phyloP scores from a whole-genome alignment of 768 basidiomycete genomes.

The Rhizopogon rudus region DNA sequence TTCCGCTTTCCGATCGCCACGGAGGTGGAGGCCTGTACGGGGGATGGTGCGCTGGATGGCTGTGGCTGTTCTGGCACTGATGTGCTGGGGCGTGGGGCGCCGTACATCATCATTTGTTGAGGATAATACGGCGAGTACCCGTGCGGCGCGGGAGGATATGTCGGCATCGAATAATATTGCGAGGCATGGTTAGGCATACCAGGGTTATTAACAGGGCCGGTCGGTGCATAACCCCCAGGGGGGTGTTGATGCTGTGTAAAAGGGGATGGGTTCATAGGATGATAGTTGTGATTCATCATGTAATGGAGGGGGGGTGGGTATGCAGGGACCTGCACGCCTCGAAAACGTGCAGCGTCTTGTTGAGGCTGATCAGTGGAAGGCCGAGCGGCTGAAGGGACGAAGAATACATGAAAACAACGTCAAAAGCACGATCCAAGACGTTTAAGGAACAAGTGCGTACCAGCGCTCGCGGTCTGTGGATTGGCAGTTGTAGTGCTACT shows the following conservation, averaged over 20 bases:
- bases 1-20: slow-evolving; percentile 52
- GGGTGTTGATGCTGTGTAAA: slow-evolving; percentile 36
- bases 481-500: slow-evolving; percentile 17
- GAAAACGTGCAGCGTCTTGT: slow-evolving; percentile 28
- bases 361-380: slow-evolving; percentile 9
- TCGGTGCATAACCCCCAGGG: slow-evolving; percentile 29
- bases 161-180: slow-evolving; percentile 55
- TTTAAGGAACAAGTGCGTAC: slow-evolving; percentile 9
- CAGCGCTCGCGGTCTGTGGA: slow-evolving; percentile 7
- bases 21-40: slow-evolving; percentile 28
- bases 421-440: neutral
- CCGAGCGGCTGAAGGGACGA: slow-evolving; percentile 13
- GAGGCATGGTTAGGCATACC: slow-evolving; percentile 34
- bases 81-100: slow-evolving; percentile 33
- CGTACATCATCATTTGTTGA: slow-evolving; percentile 68
- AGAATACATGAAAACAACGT: slow-evolving; percentile 7
- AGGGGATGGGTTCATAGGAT: slow-evolving; percentile 50
- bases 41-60: slow-evolving; percentile 28
- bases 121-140: slow-evolving; percentile 50
- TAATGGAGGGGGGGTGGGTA: slow-evolving; percentile 49
- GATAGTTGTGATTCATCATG: slow-evolving; percentile 69
- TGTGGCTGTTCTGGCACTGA: slow-evolving; percentile 29
- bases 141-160: slow-evolving; percentile 39
- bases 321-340: slow-evolving; percentile 41
- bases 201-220: slow-evolving; percentile 33